Evolutionary conservation across 2,329 filamentous ascomycete species (phyloP).

Genomic region (Colletotrichum kahawae): DNA sequence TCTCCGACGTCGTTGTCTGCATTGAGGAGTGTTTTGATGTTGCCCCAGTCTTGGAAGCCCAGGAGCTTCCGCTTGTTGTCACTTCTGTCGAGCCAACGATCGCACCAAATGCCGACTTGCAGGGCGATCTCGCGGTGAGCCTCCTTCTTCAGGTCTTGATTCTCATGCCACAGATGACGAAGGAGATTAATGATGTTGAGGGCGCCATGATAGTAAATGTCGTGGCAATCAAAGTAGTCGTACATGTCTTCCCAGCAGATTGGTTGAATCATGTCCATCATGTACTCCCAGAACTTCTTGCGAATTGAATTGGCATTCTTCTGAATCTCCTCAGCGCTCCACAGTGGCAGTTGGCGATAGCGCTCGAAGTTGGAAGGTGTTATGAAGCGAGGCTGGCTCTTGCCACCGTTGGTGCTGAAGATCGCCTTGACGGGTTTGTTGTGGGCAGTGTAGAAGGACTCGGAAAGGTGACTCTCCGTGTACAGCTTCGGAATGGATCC

Average conservation of each 20-base stretch:
- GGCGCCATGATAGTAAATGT: constrained; percentile 52
- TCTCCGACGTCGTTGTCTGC: constrained; percentile 31
- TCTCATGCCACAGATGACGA: constrained; percentile 45
- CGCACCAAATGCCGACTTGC: constrained; percentile 39
- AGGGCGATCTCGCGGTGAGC: constrained; percentile 28
- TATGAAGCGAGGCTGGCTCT: constrained; percentile 32
- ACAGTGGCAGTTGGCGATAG: constrained; percentile 36
- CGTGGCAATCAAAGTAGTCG: constrained; percentile 51
- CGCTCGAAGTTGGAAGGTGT: constrained; percentile 27
- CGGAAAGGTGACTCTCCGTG: constrained; percentile 39
- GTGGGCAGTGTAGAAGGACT: constrained; percentile 41
- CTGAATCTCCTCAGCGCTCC: constrained; percentile 45
- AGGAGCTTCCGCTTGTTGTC: constrained; percentile 38
- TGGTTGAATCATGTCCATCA: constrained; percentile 37
- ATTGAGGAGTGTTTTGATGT: constrained; percentile 32
- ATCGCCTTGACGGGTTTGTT: constrained; percentile 34
- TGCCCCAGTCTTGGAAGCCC: constrained; percentile 24
- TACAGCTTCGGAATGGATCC: constrained; percentile 32
- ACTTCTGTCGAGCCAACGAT: constrained; percentile 18
- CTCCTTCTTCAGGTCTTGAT: constrained; percentile 35
- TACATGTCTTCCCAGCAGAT: constrained; percentile 47
- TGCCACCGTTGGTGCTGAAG: constrained; percentile 43
- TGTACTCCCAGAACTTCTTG: constrained; percentile 36
- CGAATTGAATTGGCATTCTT: constrained; percentile 42
- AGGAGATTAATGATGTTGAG: constrained; percentile 55